A percentile compares a stretch with the other conserved stretches of the same genome.
Conservation (phyloP, 306 rosid species). For the Crataegus laevigata region DNA sequence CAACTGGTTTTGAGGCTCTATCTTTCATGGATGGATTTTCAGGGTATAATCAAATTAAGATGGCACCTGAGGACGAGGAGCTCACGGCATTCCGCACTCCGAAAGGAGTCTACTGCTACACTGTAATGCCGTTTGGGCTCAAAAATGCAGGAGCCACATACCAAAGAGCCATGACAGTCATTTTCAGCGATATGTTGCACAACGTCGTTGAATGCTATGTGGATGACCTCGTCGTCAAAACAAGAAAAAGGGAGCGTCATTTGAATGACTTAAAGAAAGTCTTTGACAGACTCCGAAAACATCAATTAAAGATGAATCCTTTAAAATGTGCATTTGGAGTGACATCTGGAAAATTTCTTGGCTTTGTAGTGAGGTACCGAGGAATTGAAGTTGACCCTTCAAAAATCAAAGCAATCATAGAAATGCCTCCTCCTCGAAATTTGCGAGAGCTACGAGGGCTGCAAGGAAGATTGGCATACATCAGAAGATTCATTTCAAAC, state of each 20-base stretch:
- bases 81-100: fast-evolving
- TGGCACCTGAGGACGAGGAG: background rate
- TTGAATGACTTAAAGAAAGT: background rate
- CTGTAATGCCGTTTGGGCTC: no score
- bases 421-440: background rate
- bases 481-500: background rate
- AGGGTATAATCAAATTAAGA: background rate
- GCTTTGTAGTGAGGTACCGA: background rate
- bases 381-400: background rate
- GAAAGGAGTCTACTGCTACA: no score
- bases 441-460: background rate
- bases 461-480: background rate
- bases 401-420: background rate
- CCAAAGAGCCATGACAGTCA: no score
- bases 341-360: background rate
- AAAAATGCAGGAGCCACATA: no score
- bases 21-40: background rate
- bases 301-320: background rate
- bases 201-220: no score
- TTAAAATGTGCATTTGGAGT: background rate
- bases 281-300: background rate
- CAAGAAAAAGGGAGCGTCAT: background rate
- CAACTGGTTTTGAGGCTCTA: fast-evolving
- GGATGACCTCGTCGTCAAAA: no score
- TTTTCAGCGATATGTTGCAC: no score